Base-by-base conservation (phyloP, 1,139 yeast genomes). In the Saccharomyces hybrid region DNA sequence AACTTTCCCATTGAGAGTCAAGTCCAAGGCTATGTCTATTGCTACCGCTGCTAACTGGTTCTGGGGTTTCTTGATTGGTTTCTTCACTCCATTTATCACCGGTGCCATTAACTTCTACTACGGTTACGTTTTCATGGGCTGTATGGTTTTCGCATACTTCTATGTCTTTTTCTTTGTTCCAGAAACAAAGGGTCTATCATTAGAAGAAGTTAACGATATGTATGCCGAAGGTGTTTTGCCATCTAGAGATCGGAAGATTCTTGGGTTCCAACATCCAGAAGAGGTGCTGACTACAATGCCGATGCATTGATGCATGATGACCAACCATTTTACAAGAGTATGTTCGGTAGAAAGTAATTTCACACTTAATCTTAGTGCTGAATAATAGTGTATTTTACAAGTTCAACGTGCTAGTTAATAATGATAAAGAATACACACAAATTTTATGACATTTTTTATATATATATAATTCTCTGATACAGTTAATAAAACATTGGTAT, bases 1-100 rank as follows among this genome's bases (percentile, higher is more conserved):
- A 73, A 76, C 84, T 57, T 86, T 81, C 74, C 91, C 95, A 67
- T 78, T 85, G 62, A 80, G 90, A 73, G 81, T 85, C 65, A 82
- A 87, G 72, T 78, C 88, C 48, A 84, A 85, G 75, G 88, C 84
- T 59, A 84, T 85, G 83, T 81, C 88, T 59, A 73, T 85, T 57
- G 85, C 90, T 52, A 76, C 81, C 38, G 85, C 84, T 55, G 77
- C 84, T 54, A 85, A 85, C 74, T 86, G 91, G 91, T 57, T 83
- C 52, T 82, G 84, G 82, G 88, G 88, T 67, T 85, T 85, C 80
- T 76, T 83, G 62, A 83, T 84, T 69, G 80, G 86, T 11, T 83
- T 84, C 77, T 82, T 82, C 75, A 84, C 88, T 56, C 87, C 89
- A 57, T 82, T 82, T 71, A 82, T 84, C 62, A 80, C 84, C 51